These are phyloP conservation scores for Botryosphaeria dothidea DNA, from an alignment of 2,329 filamentous ascomycete species.

Conservation along the genomic window DNA sequence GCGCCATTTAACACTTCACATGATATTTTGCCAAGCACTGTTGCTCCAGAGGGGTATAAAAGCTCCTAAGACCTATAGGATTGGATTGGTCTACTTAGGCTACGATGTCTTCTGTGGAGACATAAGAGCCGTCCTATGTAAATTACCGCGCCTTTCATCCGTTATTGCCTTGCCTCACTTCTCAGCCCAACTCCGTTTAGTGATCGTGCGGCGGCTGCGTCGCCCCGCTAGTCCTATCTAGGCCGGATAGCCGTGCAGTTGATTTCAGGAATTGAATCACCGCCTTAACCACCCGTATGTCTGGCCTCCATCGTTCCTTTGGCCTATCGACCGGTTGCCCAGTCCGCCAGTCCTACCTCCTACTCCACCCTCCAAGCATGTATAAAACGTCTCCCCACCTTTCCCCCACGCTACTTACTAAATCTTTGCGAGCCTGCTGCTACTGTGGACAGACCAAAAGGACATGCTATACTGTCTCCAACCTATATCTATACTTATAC, in stretches of 20 bases:
- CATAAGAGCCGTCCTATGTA: not conserved
- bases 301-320: constrained; percentile 66
- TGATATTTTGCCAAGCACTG: too few species aligned
- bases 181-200: not conserved
- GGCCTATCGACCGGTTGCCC: constrained; percentile 68
- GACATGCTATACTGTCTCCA: not conserved
- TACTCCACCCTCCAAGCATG: constrained; percentile 60
- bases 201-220: not conserved
- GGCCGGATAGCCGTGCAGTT: not conserved
- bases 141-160: not conserved
- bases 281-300: constrained; percentile 52
- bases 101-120: not conserved
- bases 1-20: too few species aligned
- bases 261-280: not conserved
- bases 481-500: not conserved
- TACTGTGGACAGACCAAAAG: not conserved
- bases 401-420: not conserved
- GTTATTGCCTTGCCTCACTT: not conserved
- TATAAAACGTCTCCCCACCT: constrained; percentile 39
- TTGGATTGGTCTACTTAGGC: not conserved
- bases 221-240: not conserved
- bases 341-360: constrained; percentile 76
- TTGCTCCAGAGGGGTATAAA: too few species aligned
- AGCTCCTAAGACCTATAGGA: not conserved
- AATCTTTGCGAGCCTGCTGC: not conserved